A percentile compares a stretch with the other conserved stretches of the same genome.
phyloP scores from a whole-genome alignment of 139 green algal species.

The Picocystis salinarum region DNA sequence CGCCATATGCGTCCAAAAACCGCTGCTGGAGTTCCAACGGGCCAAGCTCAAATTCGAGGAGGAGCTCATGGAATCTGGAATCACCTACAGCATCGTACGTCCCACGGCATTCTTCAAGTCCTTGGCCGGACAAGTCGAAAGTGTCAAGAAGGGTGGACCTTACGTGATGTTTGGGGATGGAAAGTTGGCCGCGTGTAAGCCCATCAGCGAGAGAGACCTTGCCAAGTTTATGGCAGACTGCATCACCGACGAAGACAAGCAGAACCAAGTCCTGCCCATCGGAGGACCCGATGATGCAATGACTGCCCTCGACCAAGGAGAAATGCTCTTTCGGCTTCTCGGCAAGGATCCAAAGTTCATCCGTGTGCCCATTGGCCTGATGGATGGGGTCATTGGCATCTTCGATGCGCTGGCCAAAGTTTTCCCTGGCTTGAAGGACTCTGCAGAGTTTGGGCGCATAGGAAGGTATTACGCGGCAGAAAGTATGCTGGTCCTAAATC shows the following conservation, averaged over 20 bases:
- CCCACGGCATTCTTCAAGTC: constrained; percentile 99
- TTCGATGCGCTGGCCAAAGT: constrained; percentile 62
- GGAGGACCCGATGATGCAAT: constrained; percentile 74
- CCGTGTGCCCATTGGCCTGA: constrained; percentile 75
- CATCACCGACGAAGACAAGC: constrained; percentile 9
- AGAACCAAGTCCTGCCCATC: constrained; percentile 73
- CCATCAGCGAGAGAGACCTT: constrained; percentile 89
- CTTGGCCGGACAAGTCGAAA: constrained; percentile 67
- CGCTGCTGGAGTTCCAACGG: constrained; percentile 90
- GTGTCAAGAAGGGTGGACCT: constrained; percentile 77
- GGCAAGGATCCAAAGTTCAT: constrained; percentile 65
- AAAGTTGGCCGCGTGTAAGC: constrained; percentile 85
- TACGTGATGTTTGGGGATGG: constrained; percentile 99
- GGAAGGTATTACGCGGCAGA: constrained; percentile 94
- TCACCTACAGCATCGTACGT: constrained; percentile 89
- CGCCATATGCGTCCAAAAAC: constrained; percentile 98
- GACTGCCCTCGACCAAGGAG: constrained; percentile 69
- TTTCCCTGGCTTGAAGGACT: constrained; percentile 64
- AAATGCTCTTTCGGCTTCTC: constrained; percentile 79
- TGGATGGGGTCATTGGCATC: constrained; percentile 87
- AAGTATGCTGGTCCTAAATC: constrained; percentile 87
- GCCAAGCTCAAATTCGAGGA: constrained; percentile 94
- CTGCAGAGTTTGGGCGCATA: constrained; percentile 76
- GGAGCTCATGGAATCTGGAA: constrained; percentile 51
- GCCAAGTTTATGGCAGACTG: constrained; percentile 18